phyloP scores from a whole-genome alignment of 2,329 filamentous ascomycete genomes.

The Didymella exigua region DNA sequence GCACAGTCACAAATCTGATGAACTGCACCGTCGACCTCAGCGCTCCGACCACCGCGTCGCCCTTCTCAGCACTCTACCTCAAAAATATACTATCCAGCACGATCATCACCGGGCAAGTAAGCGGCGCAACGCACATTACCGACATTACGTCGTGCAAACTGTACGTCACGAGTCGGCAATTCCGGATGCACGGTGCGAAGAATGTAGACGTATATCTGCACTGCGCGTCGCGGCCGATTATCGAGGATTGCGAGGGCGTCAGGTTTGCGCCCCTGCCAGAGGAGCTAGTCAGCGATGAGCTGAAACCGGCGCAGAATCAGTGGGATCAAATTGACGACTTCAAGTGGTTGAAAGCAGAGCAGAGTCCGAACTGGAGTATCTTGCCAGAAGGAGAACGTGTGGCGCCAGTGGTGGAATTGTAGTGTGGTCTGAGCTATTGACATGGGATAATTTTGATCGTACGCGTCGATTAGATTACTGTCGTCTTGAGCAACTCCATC shows the following conservation, averaged over 20 bases:
- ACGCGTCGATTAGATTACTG: not conserved
- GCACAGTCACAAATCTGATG: conserved; percentile 71
- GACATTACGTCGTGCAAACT: conserved; percentile 74
- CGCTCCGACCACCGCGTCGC: conserved; percentile 58
- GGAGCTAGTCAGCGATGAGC: conserved; percentile 22
- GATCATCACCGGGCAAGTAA: conserved; percentile 77
- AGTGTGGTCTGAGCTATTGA: too few relatives aligned
- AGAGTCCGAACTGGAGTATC: conserved; percentile 86
- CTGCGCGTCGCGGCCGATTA: conserved; percentile 84
- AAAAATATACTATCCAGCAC: conserved; percentile 73
- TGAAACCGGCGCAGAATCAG: conserved; percentile 60
- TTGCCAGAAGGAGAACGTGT: conserved; percentile 58
- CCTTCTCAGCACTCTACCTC: conserved; percentile 72
- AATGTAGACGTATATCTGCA: conserved; percentile 84
- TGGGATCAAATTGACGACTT: conserved; percentile 97
- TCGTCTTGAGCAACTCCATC: not conserved
- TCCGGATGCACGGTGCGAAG: conserved; percentile 86
- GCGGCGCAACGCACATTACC: conserved; percentile 84
- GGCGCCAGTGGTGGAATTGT: not conserved
- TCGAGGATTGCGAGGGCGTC: conserved; percentile 82
- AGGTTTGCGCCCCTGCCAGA: conserved; percentile 78
- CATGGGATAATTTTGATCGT: not conserved
- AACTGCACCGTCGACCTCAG: conserved; percentile 83
- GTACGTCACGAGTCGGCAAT: conserved; percentile 76
- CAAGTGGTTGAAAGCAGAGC: conserved; percentile 88